A percentile compares a stretch with the other conserved stretches of the same genome.
phyloP scores from a whole-genome alignment of 1,284 basidiomycete genomes.

The Somion occarium region DNA sequence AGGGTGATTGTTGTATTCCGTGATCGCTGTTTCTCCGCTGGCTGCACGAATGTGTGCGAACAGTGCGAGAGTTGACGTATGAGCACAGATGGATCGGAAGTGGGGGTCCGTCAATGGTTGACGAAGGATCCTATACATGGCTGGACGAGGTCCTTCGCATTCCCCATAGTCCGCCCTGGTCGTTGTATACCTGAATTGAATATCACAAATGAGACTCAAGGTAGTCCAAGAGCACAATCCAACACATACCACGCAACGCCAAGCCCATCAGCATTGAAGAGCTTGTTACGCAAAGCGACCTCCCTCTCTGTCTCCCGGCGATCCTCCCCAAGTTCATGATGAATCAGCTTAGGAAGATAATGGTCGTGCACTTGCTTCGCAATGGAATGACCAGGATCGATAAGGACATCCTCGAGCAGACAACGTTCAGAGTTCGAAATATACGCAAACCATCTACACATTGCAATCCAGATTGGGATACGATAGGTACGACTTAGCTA shows the following conservation, averaged over 20 bases:
- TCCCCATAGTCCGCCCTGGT: conserved; percentile 26
- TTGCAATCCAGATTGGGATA: too few relatives aligned
- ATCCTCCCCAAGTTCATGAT: conserved; percentile 23
- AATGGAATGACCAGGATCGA: conserved; percentile 28
- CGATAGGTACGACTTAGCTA: too few relatives aligned
- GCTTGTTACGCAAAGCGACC: conserved; percentile 24
- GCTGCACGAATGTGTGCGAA: conserved; percentile 35
- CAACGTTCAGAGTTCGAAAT: conserved; percentile 29
- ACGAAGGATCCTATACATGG: conserved; percentile 30
- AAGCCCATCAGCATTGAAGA: conserved; percentile 29
- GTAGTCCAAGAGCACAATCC: neutral
- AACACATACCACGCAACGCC: conserved; percentile 22
- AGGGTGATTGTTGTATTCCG: conserved; percentile 34
- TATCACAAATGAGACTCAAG: neutral
- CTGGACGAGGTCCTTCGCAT: conserved; percentile 25
- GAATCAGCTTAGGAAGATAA: conserved; percentile 28
- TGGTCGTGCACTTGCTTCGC: conserved; percentile 33
- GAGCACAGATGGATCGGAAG: conserved; percentile 28
- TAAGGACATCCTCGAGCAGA: conserved; percentile 34
- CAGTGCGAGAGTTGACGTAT: conserved; percentile 26
- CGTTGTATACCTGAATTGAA: conserved; percentile 20
- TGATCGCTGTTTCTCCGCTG: conserved; percentile 23
- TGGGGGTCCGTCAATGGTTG: conserved; percentile 31
- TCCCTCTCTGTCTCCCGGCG: conserved; percentile 17
- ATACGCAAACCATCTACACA: conserved; percentile 36